phyloP scores from a whole-genome alignment of 306 rosid genomes.

The Mimosa pudica region DNA sequence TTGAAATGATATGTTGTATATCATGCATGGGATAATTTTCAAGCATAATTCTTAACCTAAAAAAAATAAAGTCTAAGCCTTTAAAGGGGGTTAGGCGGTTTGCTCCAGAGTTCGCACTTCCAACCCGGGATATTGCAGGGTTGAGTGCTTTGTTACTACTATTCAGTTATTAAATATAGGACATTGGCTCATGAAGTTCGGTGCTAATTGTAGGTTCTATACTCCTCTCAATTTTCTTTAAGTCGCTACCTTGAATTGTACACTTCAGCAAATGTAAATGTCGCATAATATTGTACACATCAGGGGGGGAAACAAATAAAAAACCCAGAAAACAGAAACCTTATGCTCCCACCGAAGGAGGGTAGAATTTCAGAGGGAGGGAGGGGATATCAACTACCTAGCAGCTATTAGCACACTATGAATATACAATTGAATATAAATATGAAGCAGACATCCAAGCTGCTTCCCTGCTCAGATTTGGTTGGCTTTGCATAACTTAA shows the following conservation, averaged over 20 bases:
- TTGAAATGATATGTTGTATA: no score
- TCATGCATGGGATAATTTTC: no score
- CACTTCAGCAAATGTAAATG: background rate
- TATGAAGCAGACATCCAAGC: slow-evolving; percentile 30
- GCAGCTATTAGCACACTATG: slow-evolving; percentile 41
- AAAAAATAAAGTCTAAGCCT: background rate
- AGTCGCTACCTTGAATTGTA: background rate
- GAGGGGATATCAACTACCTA: slow-evolving; percentile 35
- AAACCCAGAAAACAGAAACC: slow-evolving; percentile 9
- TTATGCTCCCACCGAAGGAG: slow-evolving; percentile 27
- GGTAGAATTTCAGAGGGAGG: slow-evolving; percentile 30
- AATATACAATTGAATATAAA: slow-evolving; percentile 39
- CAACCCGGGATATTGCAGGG: background rate
- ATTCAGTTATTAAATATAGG: background rate
- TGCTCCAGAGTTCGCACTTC: background rate
- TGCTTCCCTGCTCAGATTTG: slow-evolving; percentile 40
- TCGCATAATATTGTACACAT: background rate
- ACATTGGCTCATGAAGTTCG: background rate
- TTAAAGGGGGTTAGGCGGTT: background rate
- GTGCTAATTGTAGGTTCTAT: background rate
- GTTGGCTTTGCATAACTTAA: slow-evolving; percentile 21
- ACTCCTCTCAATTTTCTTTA: background rate
- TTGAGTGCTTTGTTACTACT: background rate
- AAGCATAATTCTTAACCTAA: no score
- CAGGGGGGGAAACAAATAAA: background rate